Evolutionary conservation across 2,329 filamentous ascomycete genomes (phyloP), one percentile per base, ranked within the genome.

Genomic region (Cladobotryum mycophilum): DNA sequence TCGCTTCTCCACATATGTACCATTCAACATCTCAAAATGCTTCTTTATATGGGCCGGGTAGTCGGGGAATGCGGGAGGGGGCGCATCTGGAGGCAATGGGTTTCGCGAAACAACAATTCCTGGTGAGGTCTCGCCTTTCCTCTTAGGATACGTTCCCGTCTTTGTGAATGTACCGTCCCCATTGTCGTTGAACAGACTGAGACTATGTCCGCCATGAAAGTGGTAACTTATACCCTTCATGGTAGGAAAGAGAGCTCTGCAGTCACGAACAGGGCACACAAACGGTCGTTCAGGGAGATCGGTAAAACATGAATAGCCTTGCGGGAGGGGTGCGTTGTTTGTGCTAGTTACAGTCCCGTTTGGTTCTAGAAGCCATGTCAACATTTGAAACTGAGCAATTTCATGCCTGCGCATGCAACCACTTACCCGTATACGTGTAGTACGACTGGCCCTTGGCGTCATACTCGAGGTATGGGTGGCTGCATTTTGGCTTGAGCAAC

Each of bases 251-350:
- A 66, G 36, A 2, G 50, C 55, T 7, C 64, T 66, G 30, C 70
- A 73, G 35, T 64, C 56, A 3, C 70, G 64, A 3, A 73, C 61
- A 5, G 71, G 67, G 36, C 71, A 73, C 14, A 70, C 54, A 47
- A 57, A 71, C 0, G 58, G 65, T 35, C 45, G 49, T 0, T 52
- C 20, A 1, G 56, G 54, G 40, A 65, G 51, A 6, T 45, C 41
- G n/a, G 18, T 12, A 18, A 36, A 38, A 18, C 50, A 46, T 35
- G 36, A 45, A 30, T 48, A 41, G 15, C 51, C 51, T 1, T 36
- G 51, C 5, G 51, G 42, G 35, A 53, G 17, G 5, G 51, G 51
- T n/a, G 42, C 51, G 6, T 30, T 25, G 12, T 12, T 33, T 11
- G 52, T 51, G 41, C 17, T 11, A 6, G 9, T 6, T 30, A 30